Conservation (phyloP, 2,329 filamentous ascomycete genomes). For the Xylaria sp. region DNA sequence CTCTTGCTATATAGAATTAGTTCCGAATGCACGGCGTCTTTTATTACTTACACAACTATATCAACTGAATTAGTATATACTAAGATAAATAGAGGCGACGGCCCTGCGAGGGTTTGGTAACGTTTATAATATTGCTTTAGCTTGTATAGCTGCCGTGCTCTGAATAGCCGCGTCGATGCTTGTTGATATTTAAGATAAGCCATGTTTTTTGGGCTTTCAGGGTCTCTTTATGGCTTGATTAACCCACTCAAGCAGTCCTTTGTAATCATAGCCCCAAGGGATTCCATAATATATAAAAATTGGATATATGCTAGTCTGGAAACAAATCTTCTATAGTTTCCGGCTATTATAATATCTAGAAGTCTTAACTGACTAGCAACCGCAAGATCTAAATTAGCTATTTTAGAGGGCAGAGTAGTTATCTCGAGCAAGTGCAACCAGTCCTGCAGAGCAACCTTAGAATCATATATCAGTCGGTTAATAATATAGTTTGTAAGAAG, state of each 20-base stretch:
- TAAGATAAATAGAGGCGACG: conserved; percentile 2
- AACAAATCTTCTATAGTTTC: background rate
- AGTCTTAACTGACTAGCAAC: background rate
- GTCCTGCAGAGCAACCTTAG: background rate
- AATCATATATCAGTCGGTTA: background rate
- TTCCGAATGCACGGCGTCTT: background rate
- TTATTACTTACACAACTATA: conserved; percentile 4
- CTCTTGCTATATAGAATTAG: conserved; percentile 3
- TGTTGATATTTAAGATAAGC: conserved; percentile 1
- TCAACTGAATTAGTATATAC: conserved; percentile 1
- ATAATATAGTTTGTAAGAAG: background rate
- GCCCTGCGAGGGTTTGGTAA: background rate
- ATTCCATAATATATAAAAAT: background rate
- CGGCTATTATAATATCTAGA: background rate
- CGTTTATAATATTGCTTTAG: conserved; percentile 5
- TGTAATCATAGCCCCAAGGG: conserved; percentile 2
- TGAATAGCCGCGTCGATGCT: background rate
- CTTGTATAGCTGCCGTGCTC: background rate
- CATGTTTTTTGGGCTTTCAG: background rate
- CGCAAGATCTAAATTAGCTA: background rate
- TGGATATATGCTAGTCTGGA: background rate
- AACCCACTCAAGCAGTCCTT: conserved; percentile 1
- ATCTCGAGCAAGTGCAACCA: background rate
- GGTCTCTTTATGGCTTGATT: background rate
- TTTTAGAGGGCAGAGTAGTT: background rate